Conservation (phyloP, 176 grass and related monocot species). For the Hyparrhenia diplandra region DNA sequence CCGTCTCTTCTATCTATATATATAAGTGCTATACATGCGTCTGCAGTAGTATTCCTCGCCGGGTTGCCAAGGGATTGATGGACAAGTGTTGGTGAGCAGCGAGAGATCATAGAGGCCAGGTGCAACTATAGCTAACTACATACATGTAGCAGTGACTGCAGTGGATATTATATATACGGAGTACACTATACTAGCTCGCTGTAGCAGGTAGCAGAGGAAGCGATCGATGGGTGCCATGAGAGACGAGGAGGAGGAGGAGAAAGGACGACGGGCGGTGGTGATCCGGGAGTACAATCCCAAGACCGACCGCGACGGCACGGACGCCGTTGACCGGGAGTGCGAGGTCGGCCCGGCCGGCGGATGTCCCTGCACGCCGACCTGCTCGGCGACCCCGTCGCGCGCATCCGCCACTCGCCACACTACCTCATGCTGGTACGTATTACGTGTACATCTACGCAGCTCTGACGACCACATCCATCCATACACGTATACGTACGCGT, state of each 20-base stretch:
- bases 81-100: background rate
- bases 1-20: background rate
- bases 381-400: slow-evolving; percentile 73
- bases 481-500: background rate
- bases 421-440: slow-evolving; percentile 69
- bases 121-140: background rate
- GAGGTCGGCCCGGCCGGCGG: slow-evolving; percentile 55
- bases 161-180: background rate
- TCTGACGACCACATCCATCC: background rate
- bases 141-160: background rate
- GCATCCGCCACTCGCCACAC: slow-evolving; percentile 70
- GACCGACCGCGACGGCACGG: slow-evolving; percentile 47
- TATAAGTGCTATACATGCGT: background rate
- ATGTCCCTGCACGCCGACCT: slow-evolving; percentile 79
- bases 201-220: no score
- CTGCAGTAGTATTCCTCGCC: background rate
- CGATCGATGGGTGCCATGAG: background rate
- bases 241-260: background rate
- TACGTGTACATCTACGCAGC: background rate
- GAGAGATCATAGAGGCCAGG: background rate
- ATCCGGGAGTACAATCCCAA: slow-evolving; percentile 54
- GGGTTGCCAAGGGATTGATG: no score
- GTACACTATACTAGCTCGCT: background rate
- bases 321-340: slow-evolving; percentile 65
- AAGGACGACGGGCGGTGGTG: background rate